phyloP scores from a whole-genome alignment of 1,139 yeast genomes.

The Yamadazyma triangularis region DNA sequence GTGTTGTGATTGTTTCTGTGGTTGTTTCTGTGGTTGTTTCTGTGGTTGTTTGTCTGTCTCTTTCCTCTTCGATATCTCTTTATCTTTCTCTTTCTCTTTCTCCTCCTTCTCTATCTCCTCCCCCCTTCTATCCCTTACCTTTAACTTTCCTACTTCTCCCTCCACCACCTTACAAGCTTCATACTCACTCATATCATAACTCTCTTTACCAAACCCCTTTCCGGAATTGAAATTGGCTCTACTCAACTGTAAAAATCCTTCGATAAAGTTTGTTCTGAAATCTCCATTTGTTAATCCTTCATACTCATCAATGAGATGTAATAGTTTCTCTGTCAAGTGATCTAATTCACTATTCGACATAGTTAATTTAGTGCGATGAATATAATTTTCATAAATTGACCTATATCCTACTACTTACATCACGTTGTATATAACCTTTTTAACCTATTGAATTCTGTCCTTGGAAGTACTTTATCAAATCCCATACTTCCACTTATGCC shows the following conservation, averaged over 20 bases:
- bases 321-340: slow-evolving; percentile 9
- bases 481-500: slow-evolving; percentile 30
- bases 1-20: too few species aligned
- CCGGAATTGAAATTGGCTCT: slow-evolving; percentile 32
- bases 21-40: background rate
- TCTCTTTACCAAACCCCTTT: slow-evolving; percentile 20
- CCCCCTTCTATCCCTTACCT: slow-evolving; percentile 1
- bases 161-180: slow-evolving; percentile 20
- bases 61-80: slow-evolving; percentile 3
- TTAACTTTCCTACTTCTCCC: slow-evolving; percentile 12
- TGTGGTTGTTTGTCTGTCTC: slow-evolving; percentile 1
- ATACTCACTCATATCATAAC: slow-evolving; percentile 27
- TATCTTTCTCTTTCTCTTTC: slow-evolving; percentile 4
- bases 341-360: slow-evolving; percentile 2
- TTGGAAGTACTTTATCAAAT: slow-evolving; percentile 48
- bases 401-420: background rate
- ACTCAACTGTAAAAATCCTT: slow-evolving; percentile 34
- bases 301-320: slow-evolving; percentile 27
- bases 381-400: background rate
- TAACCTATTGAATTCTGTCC: slow-evolving; percentile 39
- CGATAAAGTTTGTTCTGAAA: slow-evolving; percentile 19
- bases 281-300: slow-evolving; percentile 18
- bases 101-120: slow-evolving; percentile 3
- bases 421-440: slow-evolving; percentile 34
- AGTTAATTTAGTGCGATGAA: background rate